Base-by-base conservation (phyloP, 768 basidiomycete genomes). In the Nidularia sp. region DNA sequence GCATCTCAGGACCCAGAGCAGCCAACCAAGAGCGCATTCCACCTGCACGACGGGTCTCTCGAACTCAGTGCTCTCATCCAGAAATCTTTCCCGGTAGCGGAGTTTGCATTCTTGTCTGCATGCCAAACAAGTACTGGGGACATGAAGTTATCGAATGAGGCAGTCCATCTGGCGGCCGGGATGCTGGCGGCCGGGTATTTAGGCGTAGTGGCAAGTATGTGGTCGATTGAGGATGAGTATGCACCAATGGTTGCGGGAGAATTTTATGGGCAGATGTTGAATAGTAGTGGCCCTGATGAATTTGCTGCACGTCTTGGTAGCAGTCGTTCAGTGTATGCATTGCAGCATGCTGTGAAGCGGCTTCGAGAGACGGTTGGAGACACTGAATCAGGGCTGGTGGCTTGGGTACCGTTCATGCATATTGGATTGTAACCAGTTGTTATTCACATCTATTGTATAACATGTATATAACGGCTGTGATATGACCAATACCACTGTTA, bases 111-210 rank as follows among this genome's bases (percentile, higher is more conserved):
- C 25, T 29, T 29, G 25, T 29, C 25, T 29, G 25, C 2, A 29
- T 10, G 60, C 57, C 55, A 62, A 47, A 62, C 61, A 2, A 50
- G 55, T 34, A 57, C 46, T 5, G 60, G 57, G 6, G 51, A 55
- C 13, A 48, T 57, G 3, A 44, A 22, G 6, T 48, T 58, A 1
- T 50, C 57, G 3, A 57, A 59, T 7, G 60, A 61, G 22, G 51
- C 58, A 29, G 52, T 59, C 12, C 60, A 61, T 41, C 43, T 61
- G 33, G 58, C 60, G 3, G 60, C 53, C 22, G 60, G 60, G 36
- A 59, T 61, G 60, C 47, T 59, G 8, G 52, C 53, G 13, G 57
- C 50, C 1, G 60, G 60, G n/a, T 61, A 54, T 44, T 51, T 55
- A 12, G 45, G 60, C 2, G 55, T 57, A 8, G 52, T 59, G 5